Base-by-base conservation (phyloP, 2,329 filamentous ascomycete genomes). In the Aspergillus sergii region DNA sequence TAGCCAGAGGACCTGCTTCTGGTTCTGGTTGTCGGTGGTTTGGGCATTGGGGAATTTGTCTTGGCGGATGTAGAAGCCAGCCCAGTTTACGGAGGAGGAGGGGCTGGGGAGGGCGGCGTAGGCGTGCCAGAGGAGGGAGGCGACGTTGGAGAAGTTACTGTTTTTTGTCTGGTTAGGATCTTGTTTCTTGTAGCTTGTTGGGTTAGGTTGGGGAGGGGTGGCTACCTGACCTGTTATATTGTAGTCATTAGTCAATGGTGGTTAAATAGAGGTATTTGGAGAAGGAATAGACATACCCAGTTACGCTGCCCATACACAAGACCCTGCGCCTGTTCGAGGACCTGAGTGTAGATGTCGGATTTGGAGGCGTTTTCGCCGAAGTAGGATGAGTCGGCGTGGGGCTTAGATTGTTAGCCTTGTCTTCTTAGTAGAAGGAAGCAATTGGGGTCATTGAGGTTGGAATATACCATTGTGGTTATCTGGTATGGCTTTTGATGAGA, bases 61-160 rank as follows among this genome's bases (percentile, higher is more conserved):
- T 56, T 76, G 73, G 57, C 79, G 74, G 54, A 82, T 75, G 67
- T 82, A 83, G 75, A 83, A 82, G 3, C 81, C 81, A 6, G 80
- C 74, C 81, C 81, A 83, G 69, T 83, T 83, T 45, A 83, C 80
- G 53, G 74, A 68, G n/a, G 73, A 73, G 7, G 78, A 80, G 2
- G 81, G 79, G 4, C 73, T 51, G 0, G 80, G 79, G 50, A 83
- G 79, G 21, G 79, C 73, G 53, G 77, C 75, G 69, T 77, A 83
- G 60, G 79, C 75, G 72, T 83, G 81, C 80, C 80, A 83, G 58
- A 83, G 79, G 56, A 83, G 79, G 23, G 81, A 83, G 51, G 81
- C 73, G 60, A 79, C 72, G 63, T 83, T 83, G 65, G 82, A 77
- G 60, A 81, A 72, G 71, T 83, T 83, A 66, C 79, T 81, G 2